Base-by-base conservation (phyloP, 2,329 filamentous ascomycete species). In the Cadophora gregata region DNA sequence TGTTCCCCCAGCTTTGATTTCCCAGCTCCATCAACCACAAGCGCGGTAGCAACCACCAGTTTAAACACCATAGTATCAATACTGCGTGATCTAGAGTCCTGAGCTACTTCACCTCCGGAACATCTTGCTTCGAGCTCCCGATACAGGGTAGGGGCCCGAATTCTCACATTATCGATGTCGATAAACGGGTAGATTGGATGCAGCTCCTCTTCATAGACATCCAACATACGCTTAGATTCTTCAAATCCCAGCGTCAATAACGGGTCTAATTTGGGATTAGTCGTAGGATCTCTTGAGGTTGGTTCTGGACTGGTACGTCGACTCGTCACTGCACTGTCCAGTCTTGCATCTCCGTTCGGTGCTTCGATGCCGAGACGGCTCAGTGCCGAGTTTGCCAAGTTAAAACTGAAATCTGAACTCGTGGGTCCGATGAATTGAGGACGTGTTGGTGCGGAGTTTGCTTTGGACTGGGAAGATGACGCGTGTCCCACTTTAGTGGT, bases 1-100 rank as follows among this genome's bases (percentile, higher is more conserved):
- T 12, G 1, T 27, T 53, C 25, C 1, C 50, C 50, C 16, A 10
- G 6, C 12, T 19, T 10, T 2, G 50, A 53, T 9, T 53, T 53
- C n/a, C 50, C 50, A 19, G 50, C 25, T 19, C 50, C 50, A n/a
- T 53, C 50, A n/a, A 53, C 50, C 14, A 53, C 50, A n/a, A 53
- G 50, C 1, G 50, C 50, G n/a, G 50, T 53, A n/a, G 50, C 50
- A 19, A 53, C 50, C 27, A 53, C 31, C 50, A 53, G 19, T 16
- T 53, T 53, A 7, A 53, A n/a, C 9, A 53, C 50, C 50, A 53
- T 53, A 19, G 27, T 14, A 31, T 27, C 50, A 10, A 19, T 27
- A n/a, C 50, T 29, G 27, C 50, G 31, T 12, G 12, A 31, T 10
- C 25, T 53, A 25, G 4, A 8, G 4, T 29, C 25, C 25, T n/a